Conservation (phyloP, 257 asterid species). For the Scutellaria barbata region DNA sequence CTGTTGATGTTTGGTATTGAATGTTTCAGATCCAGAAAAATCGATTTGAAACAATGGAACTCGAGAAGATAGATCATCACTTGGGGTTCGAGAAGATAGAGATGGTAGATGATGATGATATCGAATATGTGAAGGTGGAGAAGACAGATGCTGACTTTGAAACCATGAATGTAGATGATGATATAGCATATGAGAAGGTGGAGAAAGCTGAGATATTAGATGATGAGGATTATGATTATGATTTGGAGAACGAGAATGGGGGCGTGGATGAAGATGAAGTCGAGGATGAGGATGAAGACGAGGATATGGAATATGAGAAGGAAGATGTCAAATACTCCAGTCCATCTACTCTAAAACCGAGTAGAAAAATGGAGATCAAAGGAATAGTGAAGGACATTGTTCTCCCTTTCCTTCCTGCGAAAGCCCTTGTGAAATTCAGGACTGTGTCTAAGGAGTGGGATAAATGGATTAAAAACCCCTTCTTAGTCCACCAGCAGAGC, state of each 20-base stretch:
- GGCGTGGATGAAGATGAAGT: too few species aligned
- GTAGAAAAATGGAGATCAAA: slow-evolving; percentile 33
- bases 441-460: slow-evolving; percentile 58
- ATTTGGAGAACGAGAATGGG: neutral
- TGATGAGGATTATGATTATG: neutral
- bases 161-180: neutral
- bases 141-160: neutral
- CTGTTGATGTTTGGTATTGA: too few species aligned
- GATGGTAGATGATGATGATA: neutral
- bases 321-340: too few species aligned
- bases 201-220: neutral
- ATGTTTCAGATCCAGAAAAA: neutral
- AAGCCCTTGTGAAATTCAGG: slow-evolving; percentile 42
- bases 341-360: neutral
- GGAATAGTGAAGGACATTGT: slow-evolving; percentile 34
- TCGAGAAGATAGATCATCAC: neutral
- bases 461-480: slow-evolving; percentile 45
- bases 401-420: slow-evolving; percentile 65
- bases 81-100: neutral
- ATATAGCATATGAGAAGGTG: neutral
- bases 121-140: neutral
- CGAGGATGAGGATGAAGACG: neutral
- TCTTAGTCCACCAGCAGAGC: slow-evolving; percentile 50
- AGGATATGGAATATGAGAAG: neutral
- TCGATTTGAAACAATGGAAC: neutral